Evolutionary conservation across 495 filamentous ascomycete genomes (phyloP), one percentile per base, ranked within the genome.

Genomic region (Hyaloscypha hepaticicola): DNA sequence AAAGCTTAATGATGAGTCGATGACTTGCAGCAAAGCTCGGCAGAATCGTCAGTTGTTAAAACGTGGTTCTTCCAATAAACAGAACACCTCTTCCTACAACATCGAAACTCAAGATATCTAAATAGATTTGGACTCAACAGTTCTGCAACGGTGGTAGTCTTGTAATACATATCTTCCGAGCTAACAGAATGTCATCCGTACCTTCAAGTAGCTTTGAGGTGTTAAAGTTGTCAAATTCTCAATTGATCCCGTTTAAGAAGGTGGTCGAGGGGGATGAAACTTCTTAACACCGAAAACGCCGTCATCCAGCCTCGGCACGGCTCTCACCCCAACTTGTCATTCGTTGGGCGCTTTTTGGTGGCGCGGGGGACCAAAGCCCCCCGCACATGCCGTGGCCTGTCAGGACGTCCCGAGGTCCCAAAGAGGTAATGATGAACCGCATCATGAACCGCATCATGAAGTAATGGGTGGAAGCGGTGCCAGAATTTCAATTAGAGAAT

Each of bases 271-370:
- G 19, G 38, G 38, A 53, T 3, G 38, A 45, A 45, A 45, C 16
- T 16, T 45, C 56, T 48, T 59, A 59, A 59, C 29, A 29, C 58
- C 58, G 58, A n/a, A 29, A 51, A 60, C 21, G 14, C 58, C 25
- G 58, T 48, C 24, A 2, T 27, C 14, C 27, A 49, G 41, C 58
- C 38, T 60, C 58, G 58, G 58, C 27, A 21, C 38, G 16, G 12
- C 12, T 4, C 19, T 45, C 19, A 31, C 22, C 16, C 1, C 6
- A 38, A 3, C 21, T 11, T 41, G 14, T 60, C 25, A 60, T 51
- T 28, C 12, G 57, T 31, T 34, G 31, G 31, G 5, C 31, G 5
- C 5, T 12, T 34, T 12, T 12, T 5, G 12, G 5, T 11, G 14
- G 38, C 38, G 6, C n/a, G n/a, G 19, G 45, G 21, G 29, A 41